A percentile compares a stretch with the other conserved stretches of the same genome.
phyloP scores from a whole-genome alignment of 306 rosid species.

The Lablab purpureus region DNA sequence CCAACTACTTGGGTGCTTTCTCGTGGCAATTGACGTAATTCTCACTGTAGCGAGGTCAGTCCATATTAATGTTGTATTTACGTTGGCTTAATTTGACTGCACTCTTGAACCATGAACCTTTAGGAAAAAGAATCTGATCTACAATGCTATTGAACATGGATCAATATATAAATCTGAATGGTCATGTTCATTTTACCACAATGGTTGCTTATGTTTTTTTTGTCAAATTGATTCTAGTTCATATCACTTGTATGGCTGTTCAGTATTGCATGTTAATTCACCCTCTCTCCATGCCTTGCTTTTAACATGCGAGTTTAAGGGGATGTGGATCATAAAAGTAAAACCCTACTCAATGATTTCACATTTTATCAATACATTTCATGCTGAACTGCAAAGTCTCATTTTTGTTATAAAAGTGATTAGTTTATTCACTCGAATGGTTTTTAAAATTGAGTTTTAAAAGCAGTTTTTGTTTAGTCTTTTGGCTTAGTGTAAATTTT shows the following conservation, averaged over 20 bases:
- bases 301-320: slow-evolving; percentile 30
- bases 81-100: slow-evolving; percentile 7
- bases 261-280: not conserved
- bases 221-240: slow-evolving; percentile 23
- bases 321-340: not conserved
- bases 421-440: slow-evolving; percentile 1
- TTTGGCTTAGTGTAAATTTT: not conserved
- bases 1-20: slow-evolving; percentile 91
- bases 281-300: not conserved
- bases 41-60: slow-evolving; percentile 85
- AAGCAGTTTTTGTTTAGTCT: not conserved
- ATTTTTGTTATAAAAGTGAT: not conserved
- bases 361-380: slow-evolving; percentile 15
- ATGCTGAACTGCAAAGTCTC: not conserved
- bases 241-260: not conserved
- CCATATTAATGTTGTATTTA: slow-evolving; percentile 12
- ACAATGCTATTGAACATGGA: not conserved
- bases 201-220: not conserved
- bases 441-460: not conserved
- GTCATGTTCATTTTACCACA: not conserved
- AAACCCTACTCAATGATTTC: slow-evolving; percentile 23
- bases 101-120: not conserved
- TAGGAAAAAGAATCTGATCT: slow-evolving; percentile 10
- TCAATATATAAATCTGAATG: slow-evolving; percentile 18
- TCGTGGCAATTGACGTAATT: slow-evolving; percentile 83